Evolutionary conservation across 2,329 filamentous ascomycete species (phyloP).

Genomic region (Penicillium carneum): DNA sequence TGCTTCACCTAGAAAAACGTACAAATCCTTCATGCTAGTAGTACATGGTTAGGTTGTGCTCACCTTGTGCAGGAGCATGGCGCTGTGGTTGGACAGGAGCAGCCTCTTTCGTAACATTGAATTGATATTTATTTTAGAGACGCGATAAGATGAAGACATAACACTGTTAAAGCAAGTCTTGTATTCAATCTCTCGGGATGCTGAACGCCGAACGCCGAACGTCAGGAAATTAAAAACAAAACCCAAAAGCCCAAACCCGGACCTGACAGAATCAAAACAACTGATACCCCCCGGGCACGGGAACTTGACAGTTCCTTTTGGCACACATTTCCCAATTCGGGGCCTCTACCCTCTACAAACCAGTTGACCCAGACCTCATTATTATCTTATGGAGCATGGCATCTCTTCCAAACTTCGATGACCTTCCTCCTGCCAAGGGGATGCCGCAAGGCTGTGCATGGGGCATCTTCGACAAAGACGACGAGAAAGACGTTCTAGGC

Average conservation of each 20-base stretch:
- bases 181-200: neutral
- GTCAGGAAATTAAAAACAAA: neutral
- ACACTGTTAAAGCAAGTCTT: neutral
- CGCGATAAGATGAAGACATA: constrained; percentile 13
- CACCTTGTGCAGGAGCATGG: constrained; percentile 10
- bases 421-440: constrained; percentile 50
- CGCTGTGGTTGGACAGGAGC: constrained; percentile 21
- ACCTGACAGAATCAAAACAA: neutral
- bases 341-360: neutral
- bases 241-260: neutral
- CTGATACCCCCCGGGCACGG: neutral
- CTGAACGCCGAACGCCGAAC: neutral
- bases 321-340: neutral
- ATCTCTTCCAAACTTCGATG: constrained; percentile 47
- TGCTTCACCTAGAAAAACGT: constrained; percentile 36
- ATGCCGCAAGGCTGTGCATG: constrained; percentile 55
- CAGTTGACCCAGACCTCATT: neutral
- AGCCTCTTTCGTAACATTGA: constrained; percentile 22
- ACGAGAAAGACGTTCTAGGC: constrained; percentile 54
- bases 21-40: too few species aligned
- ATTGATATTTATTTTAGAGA: constrained; percentile 28
- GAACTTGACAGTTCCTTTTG: neutral
- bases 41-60: constrained; percentile 4
- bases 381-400: neutral
- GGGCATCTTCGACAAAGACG: constrained; percentile 52